Evolutionary conservation across 129 eudicot species (phyloP).

Genomic region (Tagetes erecta): DNA sequence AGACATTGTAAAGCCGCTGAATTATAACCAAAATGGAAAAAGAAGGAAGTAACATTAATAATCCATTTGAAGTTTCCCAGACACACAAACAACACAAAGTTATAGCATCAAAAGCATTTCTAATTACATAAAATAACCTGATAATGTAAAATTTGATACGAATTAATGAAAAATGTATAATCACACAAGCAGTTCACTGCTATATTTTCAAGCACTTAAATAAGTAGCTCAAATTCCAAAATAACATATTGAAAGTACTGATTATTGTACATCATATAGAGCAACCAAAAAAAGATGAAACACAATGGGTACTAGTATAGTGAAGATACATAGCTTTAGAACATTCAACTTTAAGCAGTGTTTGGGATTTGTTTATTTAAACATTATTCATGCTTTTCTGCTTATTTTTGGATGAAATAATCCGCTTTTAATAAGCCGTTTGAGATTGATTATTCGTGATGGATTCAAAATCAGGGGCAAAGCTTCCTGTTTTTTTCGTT

Average conservation of each 20-base stretch:
- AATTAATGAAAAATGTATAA: background rate
- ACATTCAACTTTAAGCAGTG: background rate
- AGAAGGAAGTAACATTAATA: background rate
- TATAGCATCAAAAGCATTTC: background rate
- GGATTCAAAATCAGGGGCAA: background rate
- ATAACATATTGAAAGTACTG: too few species aligned
- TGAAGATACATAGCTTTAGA: background rate
- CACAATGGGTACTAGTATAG: background rate
- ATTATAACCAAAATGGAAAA: constrained; percentile 1
- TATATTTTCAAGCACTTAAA: background rate
- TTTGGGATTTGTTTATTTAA: background rate
- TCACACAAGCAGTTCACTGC: background rate
- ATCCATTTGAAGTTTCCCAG: background rate
- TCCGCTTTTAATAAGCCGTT: background rate
- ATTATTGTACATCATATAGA: background rate
- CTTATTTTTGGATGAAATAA: background rate
- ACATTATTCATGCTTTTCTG: background rate
- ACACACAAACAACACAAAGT: background rate
- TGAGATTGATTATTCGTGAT: background rate
- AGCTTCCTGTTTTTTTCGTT: too few species aligned
- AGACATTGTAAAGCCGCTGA: constrained; percentile 56
- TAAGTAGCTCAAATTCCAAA: background rate
- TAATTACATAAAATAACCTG: background rate
- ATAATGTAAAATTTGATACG: background rate
- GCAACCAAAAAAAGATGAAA: background rate